phyloP scores from a whole-genome alignment of 202 grass and related monocot species.

The Schoenoplectus triqueter region DNA sequence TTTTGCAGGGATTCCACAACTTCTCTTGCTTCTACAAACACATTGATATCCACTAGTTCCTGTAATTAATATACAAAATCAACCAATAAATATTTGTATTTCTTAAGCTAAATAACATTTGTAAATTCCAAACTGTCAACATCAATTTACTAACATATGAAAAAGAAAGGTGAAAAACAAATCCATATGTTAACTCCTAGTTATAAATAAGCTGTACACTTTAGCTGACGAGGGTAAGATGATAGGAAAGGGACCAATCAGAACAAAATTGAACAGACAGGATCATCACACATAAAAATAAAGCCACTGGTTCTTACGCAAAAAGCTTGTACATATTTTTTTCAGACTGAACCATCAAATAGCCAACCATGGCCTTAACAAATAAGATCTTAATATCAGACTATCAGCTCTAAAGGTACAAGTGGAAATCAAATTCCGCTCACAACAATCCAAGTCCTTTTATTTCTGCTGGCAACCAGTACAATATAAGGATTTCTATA shows the following conservation, averaged over 20 bases:
- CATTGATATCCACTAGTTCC: slow-evolving; percentile 92
- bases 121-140: neutral
- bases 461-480: neutral
- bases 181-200: slow-evolving; percentile 1
- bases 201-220: neutral
- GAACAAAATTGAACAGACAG: neutral
- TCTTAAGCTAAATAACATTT: slow-evolving; percentile 20
- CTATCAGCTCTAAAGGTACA: neutral
- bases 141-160: slow-evolving; percentile 6
- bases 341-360: neutral
- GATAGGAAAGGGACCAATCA: neutral
- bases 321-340: neutral
- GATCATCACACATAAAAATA: neutral
- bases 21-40: slow-evolving; percentile 84
- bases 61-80: slow-evolving; percentile 34
- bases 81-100: neutral
- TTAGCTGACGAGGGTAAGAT: neutral
- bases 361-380: neutral
- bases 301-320: neutral
- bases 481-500: slow-evolving; percentile 26
- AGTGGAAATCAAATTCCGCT: neutral
- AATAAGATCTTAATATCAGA: neutral
- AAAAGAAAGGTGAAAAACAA: slow-evolving; percentile 12
- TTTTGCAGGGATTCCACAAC: slow-evolving; percentile 91
- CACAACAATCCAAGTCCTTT: neutral